Percentiles rank a stretch among this genome's conserved stretches.
These are phyloP conservation scores for Ottelia alismoides DNA, from an alignment of 106 monocot genomes.

Conservation along the genomic window DNA sequence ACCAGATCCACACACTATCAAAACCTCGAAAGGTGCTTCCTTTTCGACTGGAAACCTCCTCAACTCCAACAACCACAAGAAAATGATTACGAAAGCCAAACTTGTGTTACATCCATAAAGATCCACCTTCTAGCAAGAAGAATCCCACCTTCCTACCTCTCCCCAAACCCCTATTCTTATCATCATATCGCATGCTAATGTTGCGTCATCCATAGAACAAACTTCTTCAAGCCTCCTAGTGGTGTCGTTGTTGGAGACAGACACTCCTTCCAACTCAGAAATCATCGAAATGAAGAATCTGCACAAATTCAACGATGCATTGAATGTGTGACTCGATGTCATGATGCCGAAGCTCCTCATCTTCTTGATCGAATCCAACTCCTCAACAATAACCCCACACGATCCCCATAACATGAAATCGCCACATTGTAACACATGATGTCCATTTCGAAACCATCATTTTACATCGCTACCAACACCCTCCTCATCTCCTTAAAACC, in stretches of 20 bases:
- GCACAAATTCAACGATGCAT: conserved; percentile 51
- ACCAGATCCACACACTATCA: conserved; percentile 60
- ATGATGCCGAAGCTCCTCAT: conserved; percentile 29
- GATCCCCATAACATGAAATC: conserved; percentile 66
- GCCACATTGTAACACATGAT: conserved; percentile 44
- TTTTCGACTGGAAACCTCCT: conserved; percentile 5
- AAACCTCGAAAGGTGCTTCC: conserved; percentile 23
- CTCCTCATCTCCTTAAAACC: conserved; percentile 41
- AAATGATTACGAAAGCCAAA: conserved; percentile 43
- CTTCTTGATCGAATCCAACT: conserved; percentile 38
- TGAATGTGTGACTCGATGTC: conserved; percentile 36
- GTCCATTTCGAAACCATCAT: conserved; percentile 28
- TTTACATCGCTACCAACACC: conserved; percentile 35
- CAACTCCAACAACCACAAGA: conserved; percentile 58
- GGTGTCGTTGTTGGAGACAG: conserved; percentile 25
- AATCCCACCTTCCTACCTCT: conserved; percentile 29
- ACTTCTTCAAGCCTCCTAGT: conserved; percentile 14
- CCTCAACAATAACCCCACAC: conserved; percentile 24
- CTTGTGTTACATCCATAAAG: conserved; percentile 67
- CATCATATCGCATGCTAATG: conserved; percentile 25
- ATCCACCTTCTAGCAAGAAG: conserved; percentile 53
- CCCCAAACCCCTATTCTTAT: conserved; percentile 12
- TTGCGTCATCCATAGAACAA: conserved; percentile 12
- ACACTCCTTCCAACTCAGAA: conserved; percentile 13
- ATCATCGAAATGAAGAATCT: conserved; percentile 21